phyloP scores from a whole-genome alignment of 73 alveolate genomes.

The Tetrahymena elliotti region DNA sequence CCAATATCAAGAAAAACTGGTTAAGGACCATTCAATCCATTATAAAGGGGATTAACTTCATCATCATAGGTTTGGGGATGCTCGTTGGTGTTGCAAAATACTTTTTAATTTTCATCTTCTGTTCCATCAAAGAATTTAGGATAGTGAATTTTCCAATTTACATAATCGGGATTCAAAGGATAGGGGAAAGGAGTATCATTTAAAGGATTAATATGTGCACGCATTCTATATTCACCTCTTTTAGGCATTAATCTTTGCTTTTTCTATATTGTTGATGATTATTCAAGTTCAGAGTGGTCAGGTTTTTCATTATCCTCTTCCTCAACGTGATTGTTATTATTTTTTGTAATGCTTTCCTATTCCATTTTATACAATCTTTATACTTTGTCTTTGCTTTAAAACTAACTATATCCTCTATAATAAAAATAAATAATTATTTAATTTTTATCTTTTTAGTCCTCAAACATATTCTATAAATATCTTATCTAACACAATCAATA shows the following conservation, averaged over 20 bases:
- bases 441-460: neutral
- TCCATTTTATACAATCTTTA: neutral
- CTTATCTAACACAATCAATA: neutral
- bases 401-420: neutral
- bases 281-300: neutral
- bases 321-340: neutral
- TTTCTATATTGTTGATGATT: neutral
- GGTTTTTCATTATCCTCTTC: neutral
- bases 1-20: conserved; percentile 81
- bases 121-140: conserved; percentile 69
- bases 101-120: conserved; percentile 52
- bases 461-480: neutral
- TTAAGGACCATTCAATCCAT: conserved; percentile 15
- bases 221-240: conserved; percentile 90
- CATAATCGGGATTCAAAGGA: conserved; percentile 79
- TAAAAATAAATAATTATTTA: too few relatives aligned
- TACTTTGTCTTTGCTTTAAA: too few relatives aligned
- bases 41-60: neutral
- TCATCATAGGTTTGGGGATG: conserved; percentile 19
- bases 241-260: conserved; percentile 72
- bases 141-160: conserved; percentile 86
- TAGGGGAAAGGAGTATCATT: conserved; percentile 75
- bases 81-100: conserved; percentile 22
- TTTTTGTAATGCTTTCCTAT: neutral
- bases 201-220: conserved; percentile 96